Percentiles rank a stretch among this genome's conserved stretches.
Evolutionary conservation across 176 grass and related monocot genomes (phyloP).

Genomic region (Paspalum notatum): DNA sequence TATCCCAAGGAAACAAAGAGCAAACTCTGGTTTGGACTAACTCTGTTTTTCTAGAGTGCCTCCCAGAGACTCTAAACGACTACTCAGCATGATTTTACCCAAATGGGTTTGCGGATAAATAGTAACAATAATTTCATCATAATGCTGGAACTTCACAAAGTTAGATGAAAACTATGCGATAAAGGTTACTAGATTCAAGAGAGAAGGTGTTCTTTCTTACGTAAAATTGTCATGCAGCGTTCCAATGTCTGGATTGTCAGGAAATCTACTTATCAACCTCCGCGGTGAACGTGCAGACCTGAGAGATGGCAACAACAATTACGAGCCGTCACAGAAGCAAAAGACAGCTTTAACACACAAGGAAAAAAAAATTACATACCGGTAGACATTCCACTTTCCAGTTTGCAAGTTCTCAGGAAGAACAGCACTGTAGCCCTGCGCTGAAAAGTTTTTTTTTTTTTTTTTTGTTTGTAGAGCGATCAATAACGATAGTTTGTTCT

Average conservation of each 20-base stretch:
- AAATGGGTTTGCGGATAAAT: neutral
- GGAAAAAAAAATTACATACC: slow-evolving; percentile 38
- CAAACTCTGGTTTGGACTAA: neutral
- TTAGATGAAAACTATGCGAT: neutral
- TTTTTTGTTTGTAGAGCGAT: neutral
- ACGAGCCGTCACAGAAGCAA: neutral
- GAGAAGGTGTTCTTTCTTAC: slow-evolving; percentile 42
- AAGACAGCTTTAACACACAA: neutral
- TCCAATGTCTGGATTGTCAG: slow-evolving; percentile 61
- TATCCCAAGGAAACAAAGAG: neutral
- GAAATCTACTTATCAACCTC: slow-evolving; percentile 53
- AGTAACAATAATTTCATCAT: neutral
- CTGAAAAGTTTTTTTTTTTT: no score
- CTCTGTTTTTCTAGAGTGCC: neutral
- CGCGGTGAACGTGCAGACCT: slow-evolving; percentile 74
- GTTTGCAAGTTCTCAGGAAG: slow-evolving; percentile 83
- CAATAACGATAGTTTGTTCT: neutral
- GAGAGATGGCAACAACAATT: slow-evolving; percentile 19
- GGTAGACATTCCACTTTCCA: slow-evolving; percentile 90
- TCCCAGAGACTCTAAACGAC: neutral
- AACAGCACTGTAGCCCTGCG: slow-evolving; percentile 67
- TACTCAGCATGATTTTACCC: neutral
- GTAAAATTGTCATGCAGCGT: slow-evolving; percentile 85
- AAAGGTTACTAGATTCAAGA: neutral
- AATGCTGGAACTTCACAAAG: neutral